Conservation (phyloP, 352 stramenopile species). For the Phytopythium chamaehyphon region DNA sequence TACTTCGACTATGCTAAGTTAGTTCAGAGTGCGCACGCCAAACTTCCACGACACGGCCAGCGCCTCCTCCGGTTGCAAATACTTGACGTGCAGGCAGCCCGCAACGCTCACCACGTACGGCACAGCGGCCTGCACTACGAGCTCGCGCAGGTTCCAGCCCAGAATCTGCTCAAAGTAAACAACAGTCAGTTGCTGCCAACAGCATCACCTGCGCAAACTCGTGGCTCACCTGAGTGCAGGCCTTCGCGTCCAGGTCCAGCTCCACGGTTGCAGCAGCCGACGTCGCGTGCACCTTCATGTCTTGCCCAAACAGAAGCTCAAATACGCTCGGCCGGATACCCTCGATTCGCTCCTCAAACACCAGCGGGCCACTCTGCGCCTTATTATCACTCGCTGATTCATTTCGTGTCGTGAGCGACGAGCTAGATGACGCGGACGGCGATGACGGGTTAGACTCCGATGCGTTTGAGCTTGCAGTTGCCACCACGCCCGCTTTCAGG, state of each 20-base stretch:
- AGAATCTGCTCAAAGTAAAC: constrained; percentile 30
- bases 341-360: constrained; percentile 56
- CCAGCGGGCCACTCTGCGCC: constrained; percentile 10
- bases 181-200: constrained; percentile 1
- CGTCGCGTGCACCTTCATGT: constrained; percentile 30
- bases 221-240: constrained; percentile 42
- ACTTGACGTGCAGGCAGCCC: constrained; percentile 40
- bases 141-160: constrained; percentile 52
- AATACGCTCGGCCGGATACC: constrained; percentile 61
- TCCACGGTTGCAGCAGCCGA: constrained; percentile 22
- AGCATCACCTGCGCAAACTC: neutral
- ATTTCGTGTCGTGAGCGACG: constrained; percentile 3
- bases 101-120: constrained; percentile 45
- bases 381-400: neutral
- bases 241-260: constrained; percentile 38
- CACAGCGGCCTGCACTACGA: constrained; percentile 38
- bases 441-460: neutral
- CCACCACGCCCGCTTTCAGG: constrained; percentile 21
- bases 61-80: constrained; percentile 39
- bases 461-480: neutral
- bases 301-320: constrained; percentile 50
- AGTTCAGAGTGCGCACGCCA: constrained; percentile 20
- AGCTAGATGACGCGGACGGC: constrained; percentile 4
- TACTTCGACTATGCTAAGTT: constrained; percentile 3
- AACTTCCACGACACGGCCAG: constrained; percentile 50